A percentile compares a stretch with the other conserved stretches of the same genome.
These are phyloP conservation scores for Jatropha podagrica DNA, from an alignment of 441 rosid genomes.

Conservation along the genomic window DNA sequence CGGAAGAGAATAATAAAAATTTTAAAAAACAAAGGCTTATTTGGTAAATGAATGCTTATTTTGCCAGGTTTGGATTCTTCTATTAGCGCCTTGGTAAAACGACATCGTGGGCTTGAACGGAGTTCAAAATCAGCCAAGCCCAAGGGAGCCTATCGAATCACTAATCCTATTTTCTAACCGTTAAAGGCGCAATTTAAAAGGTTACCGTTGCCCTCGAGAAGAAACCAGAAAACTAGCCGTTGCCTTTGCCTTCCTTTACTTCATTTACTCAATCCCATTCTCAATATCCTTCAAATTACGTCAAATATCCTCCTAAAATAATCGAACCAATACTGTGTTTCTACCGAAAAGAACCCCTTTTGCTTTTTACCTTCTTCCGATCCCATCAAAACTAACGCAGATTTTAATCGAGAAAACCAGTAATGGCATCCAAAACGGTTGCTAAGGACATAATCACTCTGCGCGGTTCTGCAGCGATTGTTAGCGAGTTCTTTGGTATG, in stretches of 20 bases:
- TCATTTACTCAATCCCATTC: conserved; percentile 7
- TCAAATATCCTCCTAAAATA: background rate
- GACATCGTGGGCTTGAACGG: background rate
- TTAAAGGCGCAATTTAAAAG: conserved; percentile 31
- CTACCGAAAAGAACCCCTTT: background rate
- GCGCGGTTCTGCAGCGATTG: conserved; percentile 95
- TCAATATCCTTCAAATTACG: conserved; percentile 1
- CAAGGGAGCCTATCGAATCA: background rate
- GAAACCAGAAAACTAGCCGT: conserved; percentile 45
- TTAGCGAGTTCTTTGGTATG: conserved; percentile 90
- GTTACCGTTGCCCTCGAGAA: conserved; percentile 24
- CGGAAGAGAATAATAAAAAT: no score
- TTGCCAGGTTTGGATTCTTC: no score
- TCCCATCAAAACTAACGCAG: background rate
- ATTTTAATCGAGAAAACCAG: background rate
- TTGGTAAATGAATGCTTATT: no score
- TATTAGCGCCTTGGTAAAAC: no score
- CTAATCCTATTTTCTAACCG: conserved; percentile 22
- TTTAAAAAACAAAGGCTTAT: no score
- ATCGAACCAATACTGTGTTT: background rate
- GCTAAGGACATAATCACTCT: conserved; percentile 93
- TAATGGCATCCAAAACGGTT: conserved; percentile 78
- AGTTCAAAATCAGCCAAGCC: background rate
- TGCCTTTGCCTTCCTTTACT: conserved; percentile 10
- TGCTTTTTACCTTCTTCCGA: background rate